Base-by-base conservation (phyloP, 805 yeast genomes). In the Lipomyces sp. region DNA sequence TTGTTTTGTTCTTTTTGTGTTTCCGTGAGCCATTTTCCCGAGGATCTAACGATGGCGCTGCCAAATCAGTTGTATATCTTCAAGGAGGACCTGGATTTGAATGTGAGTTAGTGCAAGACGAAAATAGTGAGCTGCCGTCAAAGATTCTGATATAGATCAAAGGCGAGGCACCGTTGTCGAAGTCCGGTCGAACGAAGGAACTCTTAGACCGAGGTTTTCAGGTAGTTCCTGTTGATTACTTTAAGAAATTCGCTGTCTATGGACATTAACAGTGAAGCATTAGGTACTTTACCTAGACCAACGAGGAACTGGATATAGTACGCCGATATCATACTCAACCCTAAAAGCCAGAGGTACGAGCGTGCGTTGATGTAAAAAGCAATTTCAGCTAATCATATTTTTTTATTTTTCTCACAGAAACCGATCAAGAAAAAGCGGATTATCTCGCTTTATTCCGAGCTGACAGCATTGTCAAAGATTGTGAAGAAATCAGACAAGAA, bases 301-400 rank as follows among this genome's bases (percentile, higher is more conserved):
- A 61, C 64, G 84, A 60, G 84, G 84, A n/a, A 80, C 84, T 0
- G 84, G 84, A 0, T 62, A 75, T 23, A 74, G 80, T 41, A 66
- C 75, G 2, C 74, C 79, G 0, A 61, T 80, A 18, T 78, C 76
- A 40, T 61, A 65, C 1, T 60, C 33, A 2, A 55, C 57, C 24
- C 24, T 59, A 24, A 47, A 32, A 24, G 23, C 39, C 26, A 38
- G 35, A n/a, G 54, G 57, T 47, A 33, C 13, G 43, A 8, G 7
- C 21, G n/a, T n/a, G n/a, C n/a, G n/a, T n/a, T n/a, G n/a, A n/a
- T n/a, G n/a, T n/a, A n/a, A n/a, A n/a, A n/a, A n/a, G n/a, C n/a
- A n/a, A n/a, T n/a, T n/a, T n/a, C n/a, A n/a, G n/a, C n/a, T n/a
- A n/a, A n/a, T n/a, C n/a, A n/a, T n/a, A n/a, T n/a, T n/a, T n/a